phyloP scores from a whole-genome alignment of 164 flowering plant species.

The Pachysandra terminalis region DNA sequence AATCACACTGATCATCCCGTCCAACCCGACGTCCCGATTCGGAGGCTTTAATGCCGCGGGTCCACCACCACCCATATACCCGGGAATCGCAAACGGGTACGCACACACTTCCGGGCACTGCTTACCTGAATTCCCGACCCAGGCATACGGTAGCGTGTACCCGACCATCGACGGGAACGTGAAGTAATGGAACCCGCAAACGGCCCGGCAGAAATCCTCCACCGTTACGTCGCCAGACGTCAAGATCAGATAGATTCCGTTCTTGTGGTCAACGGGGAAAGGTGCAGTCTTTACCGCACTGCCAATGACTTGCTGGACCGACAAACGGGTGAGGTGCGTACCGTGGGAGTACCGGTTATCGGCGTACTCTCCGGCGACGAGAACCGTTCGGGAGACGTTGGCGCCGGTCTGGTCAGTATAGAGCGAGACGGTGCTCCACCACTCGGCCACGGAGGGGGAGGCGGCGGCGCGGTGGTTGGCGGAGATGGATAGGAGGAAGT shows the following conservation, averaged over 20 bases:
- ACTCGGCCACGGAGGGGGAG: slow-evolving; percentile 65
- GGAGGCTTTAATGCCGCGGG: slow-evolving; percentile 56
- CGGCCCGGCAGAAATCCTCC: slow-evolving; percentile 89
- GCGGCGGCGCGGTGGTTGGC: slow-evolving; percentile 27
- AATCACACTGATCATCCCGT: slow-evolving; percentile 95
- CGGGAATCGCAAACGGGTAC: slow-evolving; percentile 57
- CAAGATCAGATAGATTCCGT: slow-evolving; percentile 82
- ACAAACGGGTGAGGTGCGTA: slow-evolving; percentile 55
- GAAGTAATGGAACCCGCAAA: slow-evolving; percentile 96
- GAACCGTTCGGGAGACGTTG: slow-evolving; percentile 56
- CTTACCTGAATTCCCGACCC: slow-evolving; percentile 84
- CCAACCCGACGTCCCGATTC: slow-evolving; percentile 71
- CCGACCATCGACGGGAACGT: slow-evolving; percentile 92
- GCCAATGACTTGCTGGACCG: slow-evolving; percentile 72
- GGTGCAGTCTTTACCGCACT: slow-evolving; percentile 52
- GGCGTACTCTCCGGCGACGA: slow-evolving; percentile 62
- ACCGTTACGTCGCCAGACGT: slow-evolving; percentile 68
- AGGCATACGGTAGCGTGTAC: slow-evolving; percentile 89
- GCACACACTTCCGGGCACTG: slow-evolving; percentile 78
- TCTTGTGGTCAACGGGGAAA: slow-evolving; percentile 65
- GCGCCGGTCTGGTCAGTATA: slow-evolving; percentile 95
- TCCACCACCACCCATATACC: slow-evolving; percentile 67
- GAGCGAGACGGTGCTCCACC: slow-evolving; percentile 83
- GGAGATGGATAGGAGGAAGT: slow-evolving; percentile 81
- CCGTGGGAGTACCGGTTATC: slow-evolving; percentile 75